A percentile compares a stretch with the other conserved stretches of the same genome.
Conservation (phyloP, 2,329 filamentous ascomycete species). For the Stachybotrys chlorohalonatus region DNA sequence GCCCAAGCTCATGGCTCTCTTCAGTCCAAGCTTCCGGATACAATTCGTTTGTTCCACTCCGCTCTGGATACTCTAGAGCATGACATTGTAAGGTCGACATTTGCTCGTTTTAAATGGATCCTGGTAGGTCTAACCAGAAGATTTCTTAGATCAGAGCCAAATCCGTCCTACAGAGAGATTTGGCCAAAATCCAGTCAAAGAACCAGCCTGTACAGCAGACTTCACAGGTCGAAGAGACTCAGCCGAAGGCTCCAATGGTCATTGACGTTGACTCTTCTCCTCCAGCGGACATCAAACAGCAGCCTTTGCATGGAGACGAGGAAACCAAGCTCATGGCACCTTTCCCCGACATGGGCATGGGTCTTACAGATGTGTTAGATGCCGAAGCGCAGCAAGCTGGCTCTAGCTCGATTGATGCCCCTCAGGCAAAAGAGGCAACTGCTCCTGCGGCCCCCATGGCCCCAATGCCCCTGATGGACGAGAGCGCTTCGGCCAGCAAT, state of each 20-base stretch:
- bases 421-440: conserved; percentile 12
- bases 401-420: conserved; percentile 1
- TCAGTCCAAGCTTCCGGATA: conserved; percentile 35
- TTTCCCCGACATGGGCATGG: conserved; percentile 48
- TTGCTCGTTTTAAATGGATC: not conserved
- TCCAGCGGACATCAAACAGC: conserved; percentile 13
- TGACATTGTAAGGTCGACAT: conserved; percentile 40
- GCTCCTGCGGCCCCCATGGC: conserved; percentile 13
- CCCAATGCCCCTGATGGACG: conserved; percentile 17
- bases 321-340: conserved; percentile 37
- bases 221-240: conserved; percentile 21
- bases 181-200: conserved; percentile 28
- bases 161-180: conserved; percentile 44
- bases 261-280: conserved; percentile 28
- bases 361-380: conserved; percentile 19
- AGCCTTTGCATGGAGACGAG: conserved; percentile 24
- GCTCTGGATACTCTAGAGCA: conserved; percentile 47
- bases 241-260: conserved; percentile 23
- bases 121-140: not conserved
- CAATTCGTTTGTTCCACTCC: conserved; percentile 39
- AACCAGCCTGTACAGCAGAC: conserved; percentile 9
- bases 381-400: conserved; percentile 3
- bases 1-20: conserved; percentile 19
- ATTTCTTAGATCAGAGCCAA: conserved; percentile 36
- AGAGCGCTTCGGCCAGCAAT: conserved; percentile 12